phyloP scores from a whole-genome alignment of 495 filamentous ascomycete species.

The Trichoderma erinaceum region DNA sequence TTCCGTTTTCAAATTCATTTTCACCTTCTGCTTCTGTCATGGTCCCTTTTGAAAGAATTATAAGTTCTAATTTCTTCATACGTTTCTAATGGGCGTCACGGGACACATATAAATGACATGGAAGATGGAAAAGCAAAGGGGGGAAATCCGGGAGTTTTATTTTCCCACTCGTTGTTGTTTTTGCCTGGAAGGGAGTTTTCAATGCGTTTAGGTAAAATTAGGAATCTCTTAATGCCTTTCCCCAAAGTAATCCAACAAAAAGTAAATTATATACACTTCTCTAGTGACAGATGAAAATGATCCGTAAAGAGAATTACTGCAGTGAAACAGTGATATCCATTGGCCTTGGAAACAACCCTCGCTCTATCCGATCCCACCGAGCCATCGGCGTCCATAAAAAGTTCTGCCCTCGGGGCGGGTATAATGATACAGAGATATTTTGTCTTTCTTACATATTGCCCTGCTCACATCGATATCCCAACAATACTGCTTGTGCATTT shows the following conservation, averaged over 20 bases:
- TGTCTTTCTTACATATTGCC: not conserved
- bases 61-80: not conserved
- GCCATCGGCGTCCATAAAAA: not conserved
- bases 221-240: not conserved
- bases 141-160: not conserved
- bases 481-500: not conserved
- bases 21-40: no score
- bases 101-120: not conserved
- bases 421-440: constrained; percentile 12
- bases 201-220: not conserved
- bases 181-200: not conserved
- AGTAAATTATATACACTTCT: not conserved
- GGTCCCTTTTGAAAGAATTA: not conserved
- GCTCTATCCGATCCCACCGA: constrained; percentile 1
- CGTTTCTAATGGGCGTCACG: not conserved
- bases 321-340: not conserved
- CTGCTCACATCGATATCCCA: not conserved
- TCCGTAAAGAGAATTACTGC: no score
- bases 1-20: not conserved
- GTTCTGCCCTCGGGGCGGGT: not conserved
- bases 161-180: not conserved
- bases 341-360: not conserved
- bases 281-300: no score
- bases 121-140: not conserved
- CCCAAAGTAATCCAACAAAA: not conserved